A percentile compares a stretch with the other conserved stretches of the same genome.
These are phyloP conservation scores for Bimuria novae-zelandiae DNA, from an alignment of 2,329 filamentous ascomycete species.

Conservation along the genomic window DNA sequence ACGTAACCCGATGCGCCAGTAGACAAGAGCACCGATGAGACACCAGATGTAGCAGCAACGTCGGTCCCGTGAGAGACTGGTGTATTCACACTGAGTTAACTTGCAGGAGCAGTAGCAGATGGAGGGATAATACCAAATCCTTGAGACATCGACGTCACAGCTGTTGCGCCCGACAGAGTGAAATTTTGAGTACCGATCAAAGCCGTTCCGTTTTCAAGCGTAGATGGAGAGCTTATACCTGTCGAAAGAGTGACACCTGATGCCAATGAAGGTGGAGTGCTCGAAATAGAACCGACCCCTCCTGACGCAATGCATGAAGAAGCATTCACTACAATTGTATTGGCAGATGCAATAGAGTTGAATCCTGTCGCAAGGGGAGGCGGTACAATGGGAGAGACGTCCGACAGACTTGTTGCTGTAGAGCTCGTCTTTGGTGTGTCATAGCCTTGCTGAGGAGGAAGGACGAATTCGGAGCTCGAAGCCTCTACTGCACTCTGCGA, in stretches of 20 bases:
- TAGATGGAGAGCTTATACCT: not conserved
- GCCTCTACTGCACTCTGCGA: slow-evolving; percentile 28
- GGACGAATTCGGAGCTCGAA: not conserved
- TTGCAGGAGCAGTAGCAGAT: slow-evolving; percentile 8
- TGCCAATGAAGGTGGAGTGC: slow-evolving; percentile 6
- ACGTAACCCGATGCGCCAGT: not conserved
- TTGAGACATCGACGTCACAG: slow-evolving; percentile 8
- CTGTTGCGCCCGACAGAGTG: slow-evolving; percentile 18
- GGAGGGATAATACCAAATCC: slow-evolving; percentile 15
- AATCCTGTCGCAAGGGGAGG: slow-evolving; percentile 9
- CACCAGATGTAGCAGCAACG: not conserved
- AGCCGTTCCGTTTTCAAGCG: not conserved
- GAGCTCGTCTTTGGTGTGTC: slow-evolving; percentile 3
- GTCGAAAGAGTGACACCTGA: slow-evolving; percentile 12
- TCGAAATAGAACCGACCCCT: too few species aligned
- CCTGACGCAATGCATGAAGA: slow-evolving; percentile 1
- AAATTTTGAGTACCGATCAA: slow-evolving; percentile 13
- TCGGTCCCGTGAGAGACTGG: not conserved
- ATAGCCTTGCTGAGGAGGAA: slow-evolving; percentile 9
- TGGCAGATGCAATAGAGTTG: slow-evolving; percentile 8
- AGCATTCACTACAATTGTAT: not conserved
- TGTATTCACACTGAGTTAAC: not conserved
- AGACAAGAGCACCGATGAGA: not conserved
- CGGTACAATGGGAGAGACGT: slow-evolving; percentile 8
- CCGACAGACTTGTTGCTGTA: slow-evolving; percentile 11